A percentile compares a stretch with the other conserved stretches of the same genome.
Conservation (phyloP, 306 rosid species). For the Mimosa bimucronata region DNA sequence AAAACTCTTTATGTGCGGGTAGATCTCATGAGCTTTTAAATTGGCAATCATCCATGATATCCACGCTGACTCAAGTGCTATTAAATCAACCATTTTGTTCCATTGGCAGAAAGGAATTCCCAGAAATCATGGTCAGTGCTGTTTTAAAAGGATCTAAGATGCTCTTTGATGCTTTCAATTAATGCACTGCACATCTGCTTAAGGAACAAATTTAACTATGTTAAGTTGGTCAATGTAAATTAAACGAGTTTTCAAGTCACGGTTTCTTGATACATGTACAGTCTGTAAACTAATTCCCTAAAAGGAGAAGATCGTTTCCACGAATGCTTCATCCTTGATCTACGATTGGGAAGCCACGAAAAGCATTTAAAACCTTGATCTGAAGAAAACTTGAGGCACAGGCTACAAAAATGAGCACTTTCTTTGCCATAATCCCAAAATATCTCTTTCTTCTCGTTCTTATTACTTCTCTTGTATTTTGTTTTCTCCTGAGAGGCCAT, state of each 20-base stretch:
- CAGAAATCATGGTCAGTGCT: not conserved
- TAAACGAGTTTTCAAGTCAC: not conserved
- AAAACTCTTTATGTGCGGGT: not conserved
- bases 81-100: not conserved
- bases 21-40: not conserved
- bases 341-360: not conserved
- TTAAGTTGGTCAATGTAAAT: not conserved
- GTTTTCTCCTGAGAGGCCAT: not conserved
- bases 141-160: not conserved
- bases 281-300: not conserved
- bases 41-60: not conserved
- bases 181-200: constrained; percentile 1
- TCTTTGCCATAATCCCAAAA: not conserved
- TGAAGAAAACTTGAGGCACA: constrained; percentile 12
- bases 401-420: constrained; percentile 14
- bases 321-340: not conserved
- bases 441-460: not conserved
- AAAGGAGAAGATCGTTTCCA: not conserved
- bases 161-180: not conserved
- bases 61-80: not conserved
- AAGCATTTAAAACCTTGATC: constrained; percentile 5
- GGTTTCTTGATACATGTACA: not conserved
- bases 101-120: not conserved
- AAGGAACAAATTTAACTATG: constrained; percentile 3
- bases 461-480: not conserved